These are phyloP conservation scores for Aphanomyces euteiches DNA, from an alignment of 352 stramenopile species.

Conservation along the genomic window DNA sequence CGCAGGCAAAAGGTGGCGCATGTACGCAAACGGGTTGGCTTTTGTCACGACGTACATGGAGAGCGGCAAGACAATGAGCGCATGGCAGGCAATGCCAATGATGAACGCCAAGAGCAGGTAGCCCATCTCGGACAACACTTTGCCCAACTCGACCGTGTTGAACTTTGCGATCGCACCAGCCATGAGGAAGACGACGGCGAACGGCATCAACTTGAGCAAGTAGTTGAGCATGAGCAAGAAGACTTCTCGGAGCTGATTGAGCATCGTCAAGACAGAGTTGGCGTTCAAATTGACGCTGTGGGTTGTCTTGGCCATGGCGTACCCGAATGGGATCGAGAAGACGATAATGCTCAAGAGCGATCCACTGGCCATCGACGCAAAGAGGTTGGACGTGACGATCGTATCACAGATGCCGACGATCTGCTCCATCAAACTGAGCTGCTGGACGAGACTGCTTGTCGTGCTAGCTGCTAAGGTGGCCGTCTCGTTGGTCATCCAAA, in stretches of 20 bases:
- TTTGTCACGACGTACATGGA: constrained; percentile 63
- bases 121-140: constrained; percentile 45
- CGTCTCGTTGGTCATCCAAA: constrained; percentile 26
- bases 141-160: constrained; percentile 27
- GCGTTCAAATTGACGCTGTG: constrained; percentile 42
- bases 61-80: constrained; percentile 53
- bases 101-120: constrained; percentile 47
- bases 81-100: constrained; percentile 39
- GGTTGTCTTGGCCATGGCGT: constrained; percentile 53
- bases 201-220: constrained; percentile 59
- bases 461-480: too few relatives aligned
- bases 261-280: constrained; percentile 56
- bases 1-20: constrained; percentile 55
- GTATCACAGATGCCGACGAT: constrained; percentile 51
- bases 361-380: constrained; percentile 44
- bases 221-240: constrained; percentile 70
- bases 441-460: constrained; percentile 25
- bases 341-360: constrained; percentile 66
- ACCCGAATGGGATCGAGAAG: constrained; percentile 62
- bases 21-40: constrained; percentile 67
- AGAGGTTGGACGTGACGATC: constrained; percentile 64
- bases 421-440: constrained; percentile 53
- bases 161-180: constrained; percentile 49
- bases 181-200: constrained; percentile 71
- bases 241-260: constrained; percentile 60